phyloP scores from a whole-genome alignment of 2,329 filamentous ascomycete species.

The Nothophoma quercina region DNA sequence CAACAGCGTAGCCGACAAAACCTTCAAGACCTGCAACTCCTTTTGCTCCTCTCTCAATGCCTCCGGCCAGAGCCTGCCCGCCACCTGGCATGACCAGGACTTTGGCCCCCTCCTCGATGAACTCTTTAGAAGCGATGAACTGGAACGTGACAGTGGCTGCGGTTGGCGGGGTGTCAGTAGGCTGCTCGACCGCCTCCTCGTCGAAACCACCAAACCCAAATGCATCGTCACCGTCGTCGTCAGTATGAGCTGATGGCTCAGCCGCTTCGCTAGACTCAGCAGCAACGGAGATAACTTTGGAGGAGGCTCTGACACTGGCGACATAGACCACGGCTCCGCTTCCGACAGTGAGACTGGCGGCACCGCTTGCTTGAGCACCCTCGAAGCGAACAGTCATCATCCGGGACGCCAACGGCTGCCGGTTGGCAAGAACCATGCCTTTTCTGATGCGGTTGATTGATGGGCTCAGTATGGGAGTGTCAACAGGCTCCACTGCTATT shows the following conservation, averaged over 20 bases:
- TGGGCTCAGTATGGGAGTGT: slow-evolving; percentile 36
- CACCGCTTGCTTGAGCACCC: slow-evolving; percentile 59
- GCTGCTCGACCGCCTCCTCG: slow-evolving; percentile 39
- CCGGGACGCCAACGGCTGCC: slow-evolving; percentile 62
- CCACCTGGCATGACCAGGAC: slow-evolving; percentile 77
- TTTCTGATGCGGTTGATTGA: slow-evolving; percentile 63
- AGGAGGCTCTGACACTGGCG: slow-evolving; percentile 83
- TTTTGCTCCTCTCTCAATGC: slow-evolving; percentile 59
- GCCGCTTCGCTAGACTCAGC: slow-evolving; percentile 13
- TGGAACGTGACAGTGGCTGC: slow-evolving; percentile 68
- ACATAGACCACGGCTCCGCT: slow-evolving; percentile 83
- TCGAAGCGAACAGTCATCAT: slow-evolving; percentile 71
- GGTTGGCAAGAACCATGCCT: slow-evolving; percentile 78
- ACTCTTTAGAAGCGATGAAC: slow-evolving; percentile 73
- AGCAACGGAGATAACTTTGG: slow-evolving; percentile 69
- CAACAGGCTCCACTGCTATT: slow-evolving; percentile 71
- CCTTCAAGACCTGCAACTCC: slow-evolving; percentile 70
- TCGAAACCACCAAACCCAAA: slow-evolving; percentile 66
- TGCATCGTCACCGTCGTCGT: slow-evolving; percentile 49
- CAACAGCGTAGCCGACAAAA: slow-evolving; percentile 70
- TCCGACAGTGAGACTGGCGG: slow-evolving; percentile 69
- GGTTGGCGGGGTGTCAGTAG: slow-evolving; percentile 31
- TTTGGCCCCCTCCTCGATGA: slow-evolving; percentile 74
- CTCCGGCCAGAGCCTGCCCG: slow-evolving; percentile 65
- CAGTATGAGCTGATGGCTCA: slow-evolving; percentile 29